These are phyloP conservation scores for Arachis monticola DNA, from an alignment of 331 rosid genomes.

Conservation along the genomic window DNA sequence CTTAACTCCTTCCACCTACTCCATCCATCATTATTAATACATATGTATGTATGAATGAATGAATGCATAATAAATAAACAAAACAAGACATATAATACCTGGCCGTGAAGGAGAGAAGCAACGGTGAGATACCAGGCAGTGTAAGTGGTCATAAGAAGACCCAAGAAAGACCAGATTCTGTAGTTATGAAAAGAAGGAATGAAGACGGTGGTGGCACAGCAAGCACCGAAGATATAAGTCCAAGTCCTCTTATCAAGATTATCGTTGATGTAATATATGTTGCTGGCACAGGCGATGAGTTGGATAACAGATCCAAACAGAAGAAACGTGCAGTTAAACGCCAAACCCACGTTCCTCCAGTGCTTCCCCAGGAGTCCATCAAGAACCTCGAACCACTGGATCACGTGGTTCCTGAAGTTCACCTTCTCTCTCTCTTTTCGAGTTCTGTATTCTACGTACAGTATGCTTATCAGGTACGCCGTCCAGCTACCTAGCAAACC, in stretches of 20 bases:
- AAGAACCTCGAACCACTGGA: conserved; percentile 99
- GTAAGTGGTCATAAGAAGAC: conserved; percentile 98
- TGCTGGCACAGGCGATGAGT: conserved; percentile 99
- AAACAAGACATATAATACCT: too few relatives aligned
- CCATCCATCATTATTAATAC: neutral
- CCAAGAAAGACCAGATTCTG: conserved; percentile 95
- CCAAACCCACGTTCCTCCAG: conserved; percentile 99
- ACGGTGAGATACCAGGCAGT: conserved; percentile 96
- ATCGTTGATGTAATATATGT: conserved; percentile 95
- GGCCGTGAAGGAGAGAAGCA: conserved; percentile 90
- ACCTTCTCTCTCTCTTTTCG: conserved; percentile 91
- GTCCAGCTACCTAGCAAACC: conserved; percentile 94
- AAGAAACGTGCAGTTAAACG: conserved; percentile 97
- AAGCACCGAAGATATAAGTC: conserved; percentile 98
- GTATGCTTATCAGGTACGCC: conserved; percentile 83
- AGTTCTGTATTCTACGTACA: conserved; percentile 89
- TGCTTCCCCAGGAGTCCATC: conserved; percentile 95
- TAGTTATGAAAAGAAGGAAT: conserved; percentile 97
- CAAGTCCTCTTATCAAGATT: conserved; percentile 98
- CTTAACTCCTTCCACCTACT: conserved; percentile 86
- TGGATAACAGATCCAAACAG: conserved; percentile 99
- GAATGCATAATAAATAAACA: too few relatives aligned
- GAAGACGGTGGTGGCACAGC: conserved; percentile 98
- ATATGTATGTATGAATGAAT: too few relatives aligned
- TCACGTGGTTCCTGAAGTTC: conserved; percentile 88